These are phyloP conservation scores for Orbilia brochopaga DNA, from an alignment of 2,329 filamentous ascomycete genomes.

Conservation along the genomic window DNA sequence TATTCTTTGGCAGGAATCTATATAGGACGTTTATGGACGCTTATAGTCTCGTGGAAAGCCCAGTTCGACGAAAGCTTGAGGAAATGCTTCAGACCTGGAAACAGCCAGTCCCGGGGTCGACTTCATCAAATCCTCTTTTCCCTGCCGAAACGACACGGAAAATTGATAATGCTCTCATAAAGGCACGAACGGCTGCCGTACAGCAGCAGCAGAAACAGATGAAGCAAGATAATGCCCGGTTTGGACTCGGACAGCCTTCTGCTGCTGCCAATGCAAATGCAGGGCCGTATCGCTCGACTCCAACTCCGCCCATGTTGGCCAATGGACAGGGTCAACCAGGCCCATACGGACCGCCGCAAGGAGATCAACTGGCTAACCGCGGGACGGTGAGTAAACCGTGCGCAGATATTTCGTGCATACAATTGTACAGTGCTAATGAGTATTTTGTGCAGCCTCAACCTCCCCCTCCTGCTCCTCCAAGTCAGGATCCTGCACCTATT, in stretches of 20 bases:
- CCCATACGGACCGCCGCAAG: constrained; percentile 25
- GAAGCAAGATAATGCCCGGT: constrained; percentile 52
- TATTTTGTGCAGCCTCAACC: constrained; percentile 21
- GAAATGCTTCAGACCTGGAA: constrained; percentile 99
- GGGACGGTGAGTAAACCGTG: constrained; percentile 12
- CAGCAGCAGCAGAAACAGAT: constrained; percentile 60
- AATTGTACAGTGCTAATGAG: background rate
- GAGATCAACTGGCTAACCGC: constrained; percentile 18
- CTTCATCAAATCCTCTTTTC: constrained; percentile 92
- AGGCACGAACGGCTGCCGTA: constrained; percentile 69
- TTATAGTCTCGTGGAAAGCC: constrained; percentile 83
- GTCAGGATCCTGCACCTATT: constrained; percentile 22
- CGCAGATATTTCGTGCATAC: background rate
- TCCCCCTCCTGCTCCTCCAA: background rate
- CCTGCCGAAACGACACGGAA: constrained; percentile 81
- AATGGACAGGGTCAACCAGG: constrained; percentile 40
- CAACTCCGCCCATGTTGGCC: constrained; percentile 22
- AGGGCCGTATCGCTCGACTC: constrained; percentile 55
- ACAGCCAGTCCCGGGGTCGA: constrained; percentile 89
- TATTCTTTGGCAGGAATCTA: constrained; percentile 89
- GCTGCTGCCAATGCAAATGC: constrained; percentile 20
- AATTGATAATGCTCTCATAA: constrained; percentile 93
- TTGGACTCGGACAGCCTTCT: constrained; percentile 30
- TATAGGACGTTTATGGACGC: constrained; percentile 97
- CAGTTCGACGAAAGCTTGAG: constrained; percentile 87